These are phyloP conservation scores for Nemophila menziesii DNA, from an alignment of 257 asterid genomes.

Conservation along the genomic window DNA sequence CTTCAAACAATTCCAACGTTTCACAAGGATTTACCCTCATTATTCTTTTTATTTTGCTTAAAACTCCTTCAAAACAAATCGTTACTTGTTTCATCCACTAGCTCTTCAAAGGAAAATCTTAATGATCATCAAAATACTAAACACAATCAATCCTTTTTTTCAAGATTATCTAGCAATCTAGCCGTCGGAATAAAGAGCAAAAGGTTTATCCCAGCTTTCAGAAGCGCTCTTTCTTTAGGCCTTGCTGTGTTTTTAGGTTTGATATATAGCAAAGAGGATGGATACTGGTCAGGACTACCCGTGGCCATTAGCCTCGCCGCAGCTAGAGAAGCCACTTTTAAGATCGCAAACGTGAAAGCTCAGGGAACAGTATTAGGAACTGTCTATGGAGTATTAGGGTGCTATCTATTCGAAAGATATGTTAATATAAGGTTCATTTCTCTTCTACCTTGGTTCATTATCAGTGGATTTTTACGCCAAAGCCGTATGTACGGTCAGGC, in stretches of 20 bases:
- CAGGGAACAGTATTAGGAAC: conserved; percentile 87
- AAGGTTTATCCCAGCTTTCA: conserved; percentile 54
- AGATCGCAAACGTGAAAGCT: conserved; percentile 56
- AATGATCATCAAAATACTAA: conserved; percentile 11
- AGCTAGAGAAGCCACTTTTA: conserved; percentile 64
- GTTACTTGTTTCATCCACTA: neutral
- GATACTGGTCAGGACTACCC: conserved; percentile 70
- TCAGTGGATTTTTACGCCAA: conserved; percentile 44
- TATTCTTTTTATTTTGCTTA: conserved; percentile 63
- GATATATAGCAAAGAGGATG: conserved; percentile 53
- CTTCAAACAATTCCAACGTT: conserved; percentile 27
- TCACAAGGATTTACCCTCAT: conserved; percentile 31
- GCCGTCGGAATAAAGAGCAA: conserved; percentile 17
- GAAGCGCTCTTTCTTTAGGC: conserved; percentile 57
- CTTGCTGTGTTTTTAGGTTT: conserved; percentile 53
- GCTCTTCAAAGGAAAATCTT: conserved; percentile 10
- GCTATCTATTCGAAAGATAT: conserved; percentile 53
- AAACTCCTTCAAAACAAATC: conserved; percentile 41
- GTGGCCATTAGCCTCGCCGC: conserved; percentile 65
- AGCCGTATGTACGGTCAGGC: conserved; percentile 89
- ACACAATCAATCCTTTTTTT: conserved; percentile 1
- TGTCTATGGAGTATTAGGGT: conserved; percentile 67
- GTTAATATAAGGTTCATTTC: conserved; percentile 51
- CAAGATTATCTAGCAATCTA: conserved; percentile 9
- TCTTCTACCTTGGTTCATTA: conserved; percentile 78